A percentile compares a stretch with the other conserved stretches of the same genome.
Conservation (phyloP, 768 basidiomycete genomes). For the Epithele typhae region DNA sequence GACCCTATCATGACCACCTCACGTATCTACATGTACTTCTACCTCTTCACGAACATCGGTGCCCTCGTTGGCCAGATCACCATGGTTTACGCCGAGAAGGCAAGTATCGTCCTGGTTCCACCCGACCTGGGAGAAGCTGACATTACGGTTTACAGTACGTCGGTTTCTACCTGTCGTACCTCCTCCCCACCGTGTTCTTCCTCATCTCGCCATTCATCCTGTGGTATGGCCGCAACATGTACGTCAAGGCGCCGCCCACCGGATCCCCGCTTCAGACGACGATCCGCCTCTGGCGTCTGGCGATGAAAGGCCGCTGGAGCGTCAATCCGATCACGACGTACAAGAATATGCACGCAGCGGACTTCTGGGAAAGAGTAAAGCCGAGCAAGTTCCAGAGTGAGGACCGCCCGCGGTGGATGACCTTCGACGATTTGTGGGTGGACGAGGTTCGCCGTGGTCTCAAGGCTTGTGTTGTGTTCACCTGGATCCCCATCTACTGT, state of each 20-base stretch:
- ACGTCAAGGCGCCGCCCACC: slow-evolving; percentile 33
- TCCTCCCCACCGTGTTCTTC: slow-evolving; percentile 37
- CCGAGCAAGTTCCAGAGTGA: slow-evolving; percentile 48
- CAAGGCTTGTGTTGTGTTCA: slow-evolving; percentile 63
- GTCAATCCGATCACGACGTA: slow-evolving; percentile 36
- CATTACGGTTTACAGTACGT: slow-evolving; percentile 26
- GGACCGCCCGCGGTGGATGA: slow-evolving; percentile 61
- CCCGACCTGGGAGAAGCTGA: background rate
- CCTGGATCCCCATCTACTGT: slow-evolving; percentile 70
- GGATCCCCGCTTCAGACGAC: slow-evolving; percentile 36
- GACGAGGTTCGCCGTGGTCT: slow-evolving; percentile 70
- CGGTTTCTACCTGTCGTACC: slow-evolving; percentile 37
- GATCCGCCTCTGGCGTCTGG: slow-evolving; percentile 25
- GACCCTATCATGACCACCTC: slow-evolving; percentile 67
- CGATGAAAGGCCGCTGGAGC: slow-evolving; percentile 29
- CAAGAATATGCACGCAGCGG: slow-evolving; percentile 47
- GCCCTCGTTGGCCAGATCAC: slow-evolving; percentile 63
- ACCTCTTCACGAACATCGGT: slow-evolving; percentile 71
- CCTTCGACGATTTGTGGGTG: slow-evolving; percentile 73
- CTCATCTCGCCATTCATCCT: slow-evolving; percentile 35
- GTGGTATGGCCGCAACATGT: slow-evolving; percentile 31
- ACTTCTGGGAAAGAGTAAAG: slow-evolving; percentile 73
- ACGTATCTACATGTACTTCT: slow-evolving; percentile 75
- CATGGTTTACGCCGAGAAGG: slow-evolving; percentile 53
- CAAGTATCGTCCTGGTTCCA: background rate